Conservation (phyloP, 1,284 basidiomycete genomes). For the Ustilago loliicola region DNA sequence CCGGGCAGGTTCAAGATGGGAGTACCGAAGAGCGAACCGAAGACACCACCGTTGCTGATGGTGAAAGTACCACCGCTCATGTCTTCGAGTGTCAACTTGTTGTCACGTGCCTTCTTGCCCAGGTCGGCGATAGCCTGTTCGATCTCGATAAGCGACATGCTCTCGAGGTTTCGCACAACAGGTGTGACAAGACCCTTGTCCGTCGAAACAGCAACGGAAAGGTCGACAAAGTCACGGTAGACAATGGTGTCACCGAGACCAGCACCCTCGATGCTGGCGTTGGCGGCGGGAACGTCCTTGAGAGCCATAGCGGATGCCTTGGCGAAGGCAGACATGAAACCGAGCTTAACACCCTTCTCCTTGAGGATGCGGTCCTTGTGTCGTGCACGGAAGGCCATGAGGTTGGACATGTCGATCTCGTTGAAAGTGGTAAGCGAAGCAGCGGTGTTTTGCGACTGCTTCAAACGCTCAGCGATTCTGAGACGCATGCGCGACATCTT, state of each 20-base stretch:
- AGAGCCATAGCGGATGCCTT: slow-evolving; percentile 87
- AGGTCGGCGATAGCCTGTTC: slow-evolving; percentile 91
- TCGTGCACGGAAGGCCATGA: slow-evolving; percentile 92
- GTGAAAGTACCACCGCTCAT: slow-evolving; percentile 95
- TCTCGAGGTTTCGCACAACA: slow-evolving; percentile 90
- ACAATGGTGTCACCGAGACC: slow-evolving; percentile 86
- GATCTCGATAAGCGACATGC: slow-evolving; percentile 88
- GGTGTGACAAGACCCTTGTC: slow-evolving; percentile 98
- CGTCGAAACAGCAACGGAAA: slow-evolving; percentile 89
- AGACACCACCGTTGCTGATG: slow-evolving; percentile 99
- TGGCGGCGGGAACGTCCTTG: slow-evolving; percentile 92
- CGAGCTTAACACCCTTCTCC: slow-evolving; percentile 94
- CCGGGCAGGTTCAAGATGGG: slow-evolving; percentile 95
- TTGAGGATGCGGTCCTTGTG: slow-evolving; percentile 96
- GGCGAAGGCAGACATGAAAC: slow-evolving; percentile 98
- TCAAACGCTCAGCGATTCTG: slow-evolving; percentile 95
- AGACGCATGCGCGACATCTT: slow-evolving; percentile 81
- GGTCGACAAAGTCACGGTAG: slow-evolving; percentile 83
- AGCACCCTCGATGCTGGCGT: slow-evolving; percentile 86
- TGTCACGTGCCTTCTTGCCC: slow-evolving; percentile 94
- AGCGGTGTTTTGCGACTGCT: slow-evolving; percentile 97
- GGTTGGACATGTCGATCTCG: slow-evolving; percentile 97
- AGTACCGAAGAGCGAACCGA: slow-evolving; percentile 95
- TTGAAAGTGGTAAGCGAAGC: slow-evolving; percentile 98
- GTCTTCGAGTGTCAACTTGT: slow-evolving; percentile 89